Evolutionary conservation across 306 rosid genomes (phyloP), one percentile per base, ranked within the genome.

Genomic region (Canavalia ensiformis): DNA sequence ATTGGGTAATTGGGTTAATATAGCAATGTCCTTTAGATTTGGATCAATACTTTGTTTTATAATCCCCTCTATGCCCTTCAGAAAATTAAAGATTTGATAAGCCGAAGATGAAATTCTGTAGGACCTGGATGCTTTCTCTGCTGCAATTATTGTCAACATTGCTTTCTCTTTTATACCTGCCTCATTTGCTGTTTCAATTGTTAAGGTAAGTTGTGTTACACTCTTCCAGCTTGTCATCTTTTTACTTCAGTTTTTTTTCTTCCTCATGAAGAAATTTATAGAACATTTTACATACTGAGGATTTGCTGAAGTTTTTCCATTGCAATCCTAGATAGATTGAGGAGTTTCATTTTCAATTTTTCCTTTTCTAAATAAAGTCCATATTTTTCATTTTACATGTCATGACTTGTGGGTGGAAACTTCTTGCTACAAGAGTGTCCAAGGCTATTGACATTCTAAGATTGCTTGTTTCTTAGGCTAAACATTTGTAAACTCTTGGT

Each of bases 121-220:
- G 99, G 99, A 95, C 84, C 89, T 95, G 90, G 99, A 95, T 75
- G 99, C 99, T 56, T 95, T 95, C 87, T 92, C 99, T 69, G 97
- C 94, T 77, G 97, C 99, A 44, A 52, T 95, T 86, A 89, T 95
- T 83, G 87, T 93, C 73, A 95, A 83, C 60, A 93, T 95, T 80
- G 97, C 99, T 45, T 95, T 95, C 84, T 95, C 94, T 62, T 95
- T 95, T 74, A 89, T 95, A 83, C 99, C 99, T 64, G 97, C 99
- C 13, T 95, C 99, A 51, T 93, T 91, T 88, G 97, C 99, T 37
- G 97, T 95, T 83, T 84, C 97, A 66, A 82, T 95, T 85, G 99
- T 95, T 50, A 95, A 95, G 99, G 99, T 95, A 91, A 42, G 79
- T 66, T 77, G 37, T 42, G 34, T 58, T 68, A 76, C 82, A 71